phyloP scores from a whole-genome alignment of 1,284 basidiomycete species.

The Microbotryum intermedium region DNA sequence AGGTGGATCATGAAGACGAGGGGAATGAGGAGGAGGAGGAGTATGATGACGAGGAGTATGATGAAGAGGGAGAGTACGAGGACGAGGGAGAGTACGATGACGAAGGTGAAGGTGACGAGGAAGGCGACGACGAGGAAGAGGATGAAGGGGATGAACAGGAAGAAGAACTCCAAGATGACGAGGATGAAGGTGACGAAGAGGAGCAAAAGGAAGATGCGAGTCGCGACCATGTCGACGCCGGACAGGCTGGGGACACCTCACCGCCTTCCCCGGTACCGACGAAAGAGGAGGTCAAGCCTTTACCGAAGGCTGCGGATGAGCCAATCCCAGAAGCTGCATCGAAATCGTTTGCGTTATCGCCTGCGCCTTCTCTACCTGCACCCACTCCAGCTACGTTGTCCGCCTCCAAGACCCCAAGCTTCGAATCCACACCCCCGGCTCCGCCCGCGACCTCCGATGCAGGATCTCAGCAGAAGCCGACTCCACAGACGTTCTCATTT shows the following conservation, averaged over 20 bases:
- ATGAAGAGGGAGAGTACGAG: constrained; percentile 2
- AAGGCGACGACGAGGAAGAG: constrained; percentile 1
- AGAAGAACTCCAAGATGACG: constrained; percentile 9
- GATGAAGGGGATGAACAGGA: constrained; percentile 5
- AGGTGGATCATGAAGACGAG: neutral
- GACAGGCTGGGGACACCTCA: neutral
- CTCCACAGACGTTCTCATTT: neutral
- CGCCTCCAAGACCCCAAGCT: neutral
- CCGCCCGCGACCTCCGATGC: neutral
- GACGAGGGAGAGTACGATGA: neutral
- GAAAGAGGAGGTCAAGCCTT: too few species aligned
- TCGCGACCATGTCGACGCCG: neutral
- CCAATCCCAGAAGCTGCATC: neutral
- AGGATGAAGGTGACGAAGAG: constrained; percentile 1
- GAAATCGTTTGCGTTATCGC: constrained; percentile 6
- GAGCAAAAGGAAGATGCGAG: neutral
- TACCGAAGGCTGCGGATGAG: too few species aligned
- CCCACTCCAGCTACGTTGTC: constrained; percentile 3
- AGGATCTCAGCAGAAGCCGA: neutral
- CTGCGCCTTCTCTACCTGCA: neutral
- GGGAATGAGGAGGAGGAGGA: constrained; percentile 9
- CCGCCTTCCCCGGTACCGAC: too few species aligned
- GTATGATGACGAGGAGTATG: neutral
- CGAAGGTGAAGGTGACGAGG: neutral
- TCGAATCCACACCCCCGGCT: neutral